A percentile compares a stretch with the other conserved stretches of the same genome.
Evolutionary conservation across 768 basidiomycete species (phyloP).

Genomic region (Hericium erinaceus): DNA sequence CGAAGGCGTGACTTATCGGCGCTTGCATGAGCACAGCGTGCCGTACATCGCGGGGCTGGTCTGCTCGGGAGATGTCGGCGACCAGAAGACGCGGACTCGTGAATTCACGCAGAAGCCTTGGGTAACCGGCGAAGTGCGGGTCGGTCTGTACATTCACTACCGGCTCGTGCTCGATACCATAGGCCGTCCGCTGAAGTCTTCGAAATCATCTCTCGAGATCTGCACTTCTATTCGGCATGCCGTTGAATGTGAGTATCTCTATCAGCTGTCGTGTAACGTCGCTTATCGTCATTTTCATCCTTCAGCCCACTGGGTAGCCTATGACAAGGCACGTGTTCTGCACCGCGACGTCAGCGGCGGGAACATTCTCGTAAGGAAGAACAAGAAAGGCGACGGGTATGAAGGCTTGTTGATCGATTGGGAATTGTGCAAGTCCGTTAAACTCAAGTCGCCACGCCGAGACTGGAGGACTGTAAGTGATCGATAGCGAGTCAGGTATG

Average conservation of each 20-base stretch:
- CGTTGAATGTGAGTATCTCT: no score
- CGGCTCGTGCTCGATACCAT: neutral
- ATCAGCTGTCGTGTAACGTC: no score
- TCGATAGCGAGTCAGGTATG: neutral
- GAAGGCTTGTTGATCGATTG: neutral
- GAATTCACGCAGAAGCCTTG: neutral
- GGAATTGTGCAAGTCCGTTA: neutral
- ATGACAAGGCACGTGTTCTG: neutral
- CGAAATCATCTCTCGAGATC: no score
- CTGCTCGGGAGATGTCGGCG: neutral
- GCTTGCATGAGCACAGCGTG: neutral
- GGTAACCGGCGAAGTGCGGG: neutral
- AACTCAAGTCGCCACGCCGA: neutral
- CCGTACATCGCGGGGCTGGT: neutral
- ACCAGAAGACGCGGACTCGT: neutral
- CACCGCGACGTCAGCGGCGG: neutral
- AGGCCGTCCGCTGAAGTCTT: neutral
- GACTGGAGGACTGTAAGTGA: neutral
- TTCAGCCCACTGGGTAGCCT: neutral
- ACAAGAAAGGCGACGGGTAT: neutral
- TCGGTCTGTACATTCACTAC: neutral
- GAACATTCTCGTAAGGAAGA: neutral
- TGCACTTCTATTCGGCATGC: no score
- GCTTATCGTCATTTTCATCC: neutral
- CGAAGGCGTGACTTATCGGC: neutral